A percentile compares a stretch with the other conserved stretches of the same genome.
phyloP scores from a whole-genome alignment of 139 green algal species.

The Spirogloea muscicola region DNA sequence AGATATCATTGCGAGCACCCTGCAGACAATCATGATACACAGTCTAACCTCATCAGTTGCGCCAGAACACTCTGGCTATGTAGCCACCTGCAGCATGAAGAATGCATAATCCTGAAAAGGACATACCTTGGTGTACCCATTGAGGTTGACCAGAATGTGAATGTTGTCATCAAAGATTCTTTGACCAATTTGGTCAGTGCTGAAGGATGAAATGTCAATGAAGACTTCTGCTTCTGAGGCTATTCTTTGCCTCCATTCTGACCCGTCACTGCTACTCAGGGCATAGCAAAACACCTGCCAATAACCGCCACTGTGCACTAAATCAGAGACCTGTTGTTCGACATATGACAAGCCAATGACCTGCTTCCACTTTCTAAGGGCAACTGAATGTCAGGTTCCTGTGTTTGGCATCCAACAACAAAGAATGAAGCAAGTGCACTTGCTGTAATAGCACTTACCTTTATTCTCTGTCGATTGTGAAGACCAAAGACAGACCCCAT shows the following conservation, averaged over 20 bases:
- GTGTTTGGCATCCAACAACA: too few species aligned
- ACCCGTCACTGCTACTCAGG: conserved; percentile 67
- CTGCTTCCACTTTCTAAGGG: too few species aligned
- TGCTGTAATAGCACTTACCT: conserved; percentile 28
- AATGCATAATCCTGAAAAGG: neutral
- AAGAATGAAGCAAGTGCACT: too few species aligned
- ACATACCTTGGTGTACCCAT: conserved; percentile 80
- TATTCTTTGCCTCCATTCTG: conserved; percentile 72
- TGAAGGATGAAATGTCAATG: conserved; percentile 59
- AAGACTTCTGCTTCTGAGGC: conserved; percentile 74
- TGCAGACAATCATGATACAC: conserved; percentile 1
- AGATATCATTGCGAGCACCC: conserved; percentile 88
- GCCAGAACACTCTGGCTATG: too few species aligned
- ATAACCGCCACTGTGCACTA: too few species aligned
- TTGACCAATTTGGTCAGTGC: conserved; percentile 56
- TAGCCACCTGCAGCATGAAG: too few species aligned
- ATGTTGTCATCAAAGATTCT: conserved; percentile 67
- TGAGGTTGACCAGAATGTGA: conserved; percentile 81
- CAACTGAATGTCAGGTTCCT: too few species aligned
- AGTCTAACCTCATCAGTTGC: too few species aligned
- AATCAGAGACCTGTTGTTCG: too few species aligned
- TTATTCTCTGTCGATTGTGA: conserved; percentile 61
- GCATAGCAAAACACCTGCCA: conserved; percentile 81
- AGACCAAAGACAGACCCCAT: conserved; percentile 87
- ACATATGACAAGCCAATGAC: too few species aligned